Conservation (phyloP, 495 filamentous ascomycete species). For the Acidomyces sp. region DNA sequence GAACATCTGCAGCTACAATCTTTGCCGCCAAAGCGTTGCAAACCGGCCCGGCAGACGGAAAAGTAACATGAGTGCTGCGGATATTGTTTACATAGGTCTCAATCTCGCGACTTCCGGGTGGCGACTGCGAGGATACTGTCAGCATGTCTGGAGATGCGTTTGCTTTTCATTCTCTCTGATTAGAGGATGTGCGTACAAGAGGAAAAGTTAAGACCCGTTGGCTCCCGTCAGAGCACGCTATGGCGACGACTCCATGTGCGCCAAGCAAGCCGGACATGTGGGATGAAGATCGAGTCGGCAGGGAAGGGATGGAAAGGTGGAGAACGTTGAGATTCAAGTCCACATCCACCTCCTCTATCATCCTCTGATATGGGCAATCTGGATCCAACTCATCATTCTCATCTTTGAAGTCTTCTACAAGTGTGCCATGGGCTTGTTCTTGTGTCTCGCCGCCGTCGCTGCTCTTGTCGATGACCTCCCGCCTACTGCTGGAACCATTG, state of each 20-base stretch:
- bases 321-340: constrained; percentile 26
- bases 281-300: constrained; percentile 9
- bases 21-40: neutral
- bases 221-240: constrained; percentile 55
- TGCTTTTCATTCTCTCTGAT: too few species aligned
- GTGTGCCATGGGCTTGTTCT: constrained; percentile 26
- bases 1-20: neutral
- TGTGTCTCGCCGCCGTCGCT: constrained; percentile 59
- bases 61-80: too few species aligned
- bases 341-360: constrained; percentile 29
- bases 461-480: constrained; percentile 65
- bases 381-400: constrained; percentile 49
- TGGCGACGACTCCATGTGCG: constrained; percentile 53
- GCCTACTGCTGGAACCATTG: constrained; percentile 27
- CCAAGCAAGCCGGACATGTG: constrained; percentile 7
- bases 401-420: constrained; percentile 40
- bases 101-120: too few species aligned
- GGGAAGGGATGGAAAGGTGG: constrained; percentile 26
- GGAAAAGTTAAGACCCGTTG: constrained; percentile 61
- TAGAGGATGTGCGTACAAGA: too few species aligned
- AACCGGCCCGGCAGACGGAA: too few species aligned
- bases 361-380: constrained; percentile 33
- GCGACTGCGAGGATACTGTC: too few species aligned
- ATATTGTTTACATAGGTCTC: too few species aligned
- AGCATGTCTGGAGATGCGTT: too few species aligned